A percentile compares a stretch with the other conserved stretches of the same genome.
These are phyloP conservation scores for Candida rishiriensis DNA, from an alignment of 805 yeast species.

Conservation along the genomic window DNA sequence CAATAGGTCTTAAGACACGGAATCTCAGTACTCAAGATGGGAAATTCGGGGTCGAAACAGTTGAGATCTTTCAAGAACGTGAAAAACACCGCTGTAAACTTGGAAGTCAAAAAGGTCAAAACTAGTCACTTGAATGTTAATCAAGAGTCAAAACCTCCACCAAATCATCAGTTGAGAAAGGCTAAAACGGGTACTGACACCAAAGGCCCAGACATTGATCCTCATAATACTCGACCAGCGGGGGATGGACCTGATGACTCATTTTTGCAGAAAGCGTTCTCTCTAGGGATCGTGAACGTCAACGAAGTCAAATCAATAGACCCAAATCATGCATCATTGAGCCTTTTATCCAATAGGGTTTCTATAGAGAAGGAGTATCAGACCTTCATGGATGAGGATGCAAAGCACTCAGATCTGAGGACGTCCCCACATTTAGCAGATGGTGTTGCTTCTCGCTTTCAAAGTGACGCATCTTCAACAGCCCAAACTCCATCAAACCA, in stretches of 20 bases:
- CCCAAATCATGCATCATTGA: slow-evolving; percentile 19
- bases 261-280: slow-evolving; percentile 19
- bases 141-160: neutral
- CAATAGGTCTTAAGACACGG: too few relatives aligned
- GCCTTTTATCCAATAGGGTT: slow-evolving; percentile 20
- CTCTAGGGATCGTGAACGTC: slow-evolving; percentile 21
- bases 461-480: too few relatives aligned
- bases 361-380: slow-evolving; percentile 17
- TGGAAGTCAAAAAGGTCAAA: slow-evolving; percentile 10
- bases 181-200: neutral
- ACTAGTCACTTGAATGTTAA: slow-evolving; percentile 5
- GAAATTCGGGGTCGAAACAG: slow-evolving; percentile 21
- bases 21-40: slow-evolving; percentile 13
- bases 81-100: slow-evolving; percentile 5
- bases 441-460: too few relatives aligned
- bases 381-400: slow-evolving; percentile 9
- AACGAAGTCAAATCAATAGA: slow-evolving; percentile 7
- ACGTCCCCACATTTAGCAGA: too few relatives aligned
- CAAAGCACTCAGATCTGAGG: slow-evolving; percentile 2
- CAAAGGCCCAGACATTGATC: neutral
- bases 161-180: neutral
- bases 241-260: slow-evolving; percentile 2
- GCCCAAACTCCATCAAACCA: too few relatives aligned
- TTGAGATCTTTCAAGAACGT: slow-evolving; percentile 10
- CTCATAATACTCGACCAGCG: slow-evolving; percentile 2